Conservation (phyloP, 2,329 filamentous ascomycete species). For the Rhytidhysteron rufulum region DNA sequence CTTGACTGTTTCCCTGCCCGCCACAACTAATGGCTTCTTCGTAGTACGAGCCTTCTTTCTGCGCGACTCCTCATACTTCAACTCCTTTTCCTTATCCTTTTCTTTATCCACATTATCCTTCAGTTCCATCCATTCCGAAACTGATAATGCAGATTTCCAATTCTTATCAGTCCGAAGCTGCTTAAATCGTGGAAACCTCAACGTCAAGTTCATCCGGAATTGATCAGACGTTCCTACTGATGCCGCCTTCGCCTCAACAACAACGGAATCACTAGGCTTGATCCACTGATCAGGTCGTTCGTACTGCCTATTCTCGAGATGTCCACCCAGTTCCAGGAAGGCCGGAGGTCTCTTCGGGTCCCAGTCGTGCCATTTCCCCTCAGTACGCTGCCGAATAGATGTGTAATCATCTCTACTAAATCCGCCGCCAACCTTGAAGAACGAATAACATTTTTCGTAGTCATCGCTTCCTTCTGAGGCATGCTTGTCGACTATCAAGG, state of each 20-base stretch:
- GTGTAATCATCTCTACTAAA: constrained; percentile 83
- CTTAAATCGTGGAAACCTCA: constrained; percentile 90
- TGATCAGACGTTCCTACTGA: constrained; percentile 70
- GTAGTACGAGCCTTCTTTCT: constrained; percentile 60
- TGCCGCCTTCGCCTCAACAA: constrained; percentile 84
- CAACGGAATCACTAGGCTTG: constrained; percentile 78
- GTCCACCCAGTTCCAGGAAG: constrained; percentile 75
- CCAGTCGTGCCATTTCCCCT: constrained; percentile 90
- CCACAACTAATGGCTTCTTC: constrained; percentile 69
- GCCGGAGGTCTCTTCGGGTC: constrained; percentile 71
- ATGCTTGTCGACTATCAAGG: constrained; percentile 70
- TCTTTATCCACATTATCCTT: constrained; percentile 67
- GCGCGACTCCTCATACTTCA: constrained; percentile 66
- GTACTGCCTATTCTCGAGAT: constrained; percentile 60
- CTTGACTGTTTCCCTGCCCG: constrained; percentile 56
- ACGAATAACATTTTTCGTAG: constrained; percentile 80
- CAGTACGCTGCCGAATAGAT: constrained; percentile 74
- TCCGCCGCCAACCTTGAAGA: constrained; percentile 96
- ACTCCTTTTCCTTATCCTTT: constrained; percentile 63
- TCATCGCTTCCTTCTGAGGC: constrained; percentile 54
- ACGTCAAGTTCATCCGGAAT: constrained; percentile 71
- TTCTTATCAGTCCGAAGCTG: constrained; percentile 74
- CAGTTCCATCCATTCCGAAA: constrained; percentile 72
- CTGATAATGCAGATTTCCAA: constrained; percentile 76
- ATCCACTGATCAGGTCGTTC: constrained; percentile 94